phyloP scores from a whole-genome alignment of 345 rosid genomes.

The Eucalyptus erythrocorys region DNA sequence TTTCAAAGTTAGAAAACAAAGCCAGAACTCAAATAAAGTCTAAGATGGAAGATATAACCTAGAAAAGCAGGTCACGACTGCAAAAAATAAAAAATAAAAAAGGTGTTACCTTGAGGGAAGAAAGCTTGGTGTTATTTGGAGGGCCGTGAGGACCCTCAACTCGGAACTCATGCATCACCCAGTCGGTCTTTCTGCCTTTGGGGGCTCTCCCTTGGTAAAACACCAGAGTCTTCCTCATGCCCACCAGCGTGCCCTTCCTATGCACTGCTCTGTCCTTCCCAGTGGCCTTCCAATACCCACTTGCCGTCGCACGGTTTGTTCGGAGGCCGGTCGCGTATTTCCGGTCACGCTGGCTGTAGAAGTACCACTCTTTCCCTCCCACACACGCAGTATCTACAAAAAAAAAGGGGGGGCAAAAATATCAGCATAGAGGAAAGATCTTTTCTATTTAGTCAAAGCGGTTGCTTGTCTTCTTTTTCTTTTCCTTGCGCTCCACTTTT shows the following conservation, averaged over 20 bases:
- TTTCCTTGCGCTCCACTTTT: not conserved
- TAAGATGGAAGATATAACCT: not conserved
- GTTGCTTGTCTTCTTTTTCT: not conserved
- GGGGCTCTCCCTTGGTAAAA: slow-evolving; percentile 96
- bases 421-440: not conserved
- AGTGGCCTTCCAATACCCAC: slow-evolving; percentile 96
- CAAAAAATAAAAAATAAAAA: not conserved
- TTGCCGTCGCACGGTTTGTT: slow-evolving; percentile 75
- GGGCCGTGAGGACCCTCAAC: slow-evolving; percentile 40
- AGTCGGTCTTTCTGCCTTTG: slow-evolving; percentile 59
- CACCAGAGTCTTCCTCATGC: slow-evolving; percentile 91
- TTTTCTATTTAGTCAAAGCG: not conserved
- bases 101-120: slow-evolving; percentile 20
- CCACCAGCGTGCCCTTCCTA: slow-evolving; percentile 51
- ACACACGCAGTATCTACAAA: slow-evolving; percentile 55
- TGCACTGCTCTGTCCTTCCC: slow-evolving; percentile 60
- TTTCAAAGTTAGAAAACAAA: not conserved
- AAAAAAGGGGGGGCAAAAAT: not conserved
- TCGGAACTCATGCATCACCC: slow-evolving; percentile 97
- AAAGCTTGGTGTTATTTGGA: not conserved
- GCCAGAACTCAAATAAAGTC: not conserved
- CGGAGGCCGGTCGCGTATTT: slow-evolving; percentile 90
- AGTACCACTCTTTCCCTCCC: slow-evolving; percentile 86
- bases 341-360: slow-evolving; percentile 75
- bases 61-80: not conserved